phyloP scores from a whole-genome alignment of 805 yeast species.

The Candida boleticola region DNA sequence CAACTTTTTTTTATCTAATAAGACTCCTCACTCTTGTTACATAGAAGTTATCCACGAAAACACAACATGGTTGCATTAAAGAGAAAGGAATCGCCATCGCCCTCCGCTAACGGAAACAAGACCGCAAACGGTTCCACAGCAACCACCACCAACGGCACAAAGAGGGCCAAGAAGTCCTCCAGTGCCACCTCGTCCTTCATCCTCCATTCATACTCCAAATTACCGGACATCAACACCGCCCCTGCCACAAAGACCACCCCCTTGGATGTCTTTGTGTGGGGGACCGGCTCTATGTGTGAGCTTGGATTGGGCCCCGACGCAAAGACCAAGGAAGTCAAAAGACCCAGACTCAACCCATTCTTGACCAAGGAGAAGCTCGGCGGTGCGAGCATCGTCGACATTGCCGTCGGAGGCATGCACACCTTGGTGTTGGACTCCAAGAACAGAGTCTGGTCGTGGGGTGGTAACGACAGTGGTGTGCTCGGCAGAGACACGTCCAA shows the following conservation, averaged over 20 bases:
- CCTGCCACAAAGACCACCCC: slow-evolving; percentile 41
- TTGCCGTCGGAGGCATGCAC: slow-evolving; percentile 97
- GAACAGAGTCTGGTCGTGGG: slow-evolving; percentile 96
- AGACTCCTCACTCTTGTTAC: no score
- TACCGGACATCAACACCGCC: slow-evolving; percentile 44
- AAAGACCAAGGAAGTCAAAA: slow-evolving; percentile 86
- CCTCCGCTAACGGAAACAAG: background rate
- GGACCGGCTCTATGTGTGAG: slow-evolving; percentile 97
- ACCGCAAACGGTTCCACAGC: slow-evolving; percentile 10
- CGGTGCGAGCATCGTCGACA: slow-evolving; percentile 70
- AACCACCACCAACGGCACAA: slow-evolving; percentile 18
- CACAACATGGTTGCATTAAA: slow-evolving; percentile 44
- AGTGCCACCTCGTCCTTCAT: slow-evolving; percentile 40
- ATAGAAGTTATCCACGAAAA: no score
- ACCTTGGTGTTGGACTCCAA: slow-evolving; percentile 74
- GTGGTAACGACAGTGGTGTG: slow-evolving; percentile 89
- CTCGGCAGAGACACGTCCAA: slow-evolving; percentile 81
- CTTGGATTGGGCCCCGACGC: slow-evolving; percentile 96
- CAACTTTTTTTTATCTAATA: no score
- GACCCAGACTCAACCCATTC: slow-evolving; percentile 89
- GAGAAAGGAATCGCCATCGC: slow-evolving; percentile 26
- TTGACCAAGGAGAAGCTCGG: slow-evolving; percentile 49
- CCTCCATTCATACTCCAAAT: slow-evolving; percentile 46
- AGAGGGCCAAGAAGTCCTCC: slow-evolving; percentile 21
- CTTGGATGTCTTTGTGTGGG: slow-evolving; percentile 88